Base-by-base conservation (phyloP, 2,329 filamentous ascomycete genomes). In the Colletotrichum scovillei region DNA sequence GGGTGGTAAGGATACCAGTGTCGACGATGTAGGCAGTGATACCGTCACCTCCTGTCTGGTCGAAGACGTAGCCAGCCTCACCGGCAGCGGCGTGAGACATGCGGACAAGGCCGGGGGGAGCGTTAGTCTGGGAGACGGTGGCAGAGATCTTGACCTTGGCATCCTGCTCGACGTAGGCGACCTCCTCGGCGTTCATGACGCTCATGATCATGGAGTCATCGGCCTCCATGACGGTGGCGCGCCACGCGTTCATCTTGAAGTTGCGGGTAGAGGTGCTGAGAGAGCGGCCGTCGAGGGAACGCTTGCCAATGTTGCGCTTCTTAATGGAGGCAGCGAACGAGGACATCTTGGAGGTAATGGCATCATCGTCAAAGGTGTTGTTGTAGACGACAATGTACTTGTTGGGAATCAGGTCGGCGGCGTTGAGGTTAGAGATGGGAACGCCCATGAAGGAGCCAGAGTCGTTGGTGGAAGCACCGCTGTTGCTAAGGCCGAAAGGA, bases 341-440 rank as follows among this genome's bases (percentile, higher is more conserved):
- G 38, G 83, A 80, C 78, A 89, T 82, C 79, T 90, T 88, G 62
- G 85, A 82, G 49, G 83, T 80, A 77, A 92, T 86, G 49, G 82
- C 82, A 19, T 84, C 85, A 26, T 86, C 82, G 74, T 82, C 83
- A 76, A 86, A 86, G 68, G 85, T 87, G 75, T 84, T 84, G 80
- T 92, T 90, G 84, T 91, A 92, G 71, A 92, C 90, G 67, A 92
- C 90, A 74, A 93, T 92, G 81, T 91, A 93, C 62, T 85, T 84
- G 82, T 89, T 87, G 46, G 88, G 82, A 60, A 92, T 86, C 72
- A 88, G 80, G 76, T 90, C 82, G 11, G 76, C 76, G 67, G 85
- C 86, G 38, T 85, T 80, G 2, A 84, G 79, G 78, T 91, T 92
- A 77, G 82, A 80, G 77, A 91, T 81, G 76, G 87, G 85, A 16